Evolutionary conservation across 2,329 filamentous ascomycete genomes (phyloP), one percentile per base, ranked within the genome.

Genomic region (Akanthomyces lecanii): DNA sequence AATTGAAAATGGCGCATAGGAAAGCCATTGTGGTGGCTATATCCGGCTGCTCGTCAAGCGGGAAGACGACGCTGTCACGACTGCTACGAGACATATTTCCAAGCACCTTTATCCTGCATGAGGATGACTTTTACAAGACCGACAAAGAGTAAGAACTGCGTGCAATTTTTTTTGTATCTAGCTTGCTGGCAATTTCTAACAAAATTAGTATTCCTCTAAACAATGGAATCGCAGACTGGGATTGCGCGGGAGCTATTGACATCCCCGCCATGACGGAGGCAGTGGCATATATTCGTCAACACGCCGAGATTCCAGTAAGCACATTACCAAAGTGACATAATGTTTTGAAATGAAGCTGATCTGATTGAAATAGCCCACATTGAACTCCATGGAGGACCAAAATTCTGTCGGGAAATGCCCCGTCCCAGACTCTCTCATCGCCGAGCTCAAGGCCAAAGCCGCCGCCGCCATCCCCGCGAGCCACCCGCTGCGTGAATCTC

Each of bases 101-200:
- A 10, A 80, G 82, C 67, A 82, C 87, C 18, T 94, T 92, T 71
- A 90, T 98, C 71, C 82, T 99, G 25, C 95, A 99, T 74, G 87
- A 97, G 74, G 95, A 99, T 78, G 95, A 99, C 76, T 99, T 98
- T 74, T 99, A 97, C 78, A 87, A 86, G 67, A 81, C 90, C 1
- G 94, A 98, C 72, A 77, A 83, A 36, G 83, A 92, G 83, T 91
- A 70, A 71, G 82, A 30, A 16, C 25, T 11, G 16, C 5, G 5
- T 52, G 2, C 18, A 4, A 14, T 36, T 36, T 36, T 7, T 7
- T 14, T 30, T 23, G 14, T 16, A 25, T 30, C 12, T 16, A 23
- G 45, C 40, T 4, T 38, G n/a, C 14, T 4, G 7, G 21, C 5
- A 33, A 33, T 76, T 11, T 14, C 48, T 40, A 23, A 51, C 44